phyloP scores from a whole-genome alignment of 495 filamentous ascomycete species.

The Halenospora varia region DNA sequence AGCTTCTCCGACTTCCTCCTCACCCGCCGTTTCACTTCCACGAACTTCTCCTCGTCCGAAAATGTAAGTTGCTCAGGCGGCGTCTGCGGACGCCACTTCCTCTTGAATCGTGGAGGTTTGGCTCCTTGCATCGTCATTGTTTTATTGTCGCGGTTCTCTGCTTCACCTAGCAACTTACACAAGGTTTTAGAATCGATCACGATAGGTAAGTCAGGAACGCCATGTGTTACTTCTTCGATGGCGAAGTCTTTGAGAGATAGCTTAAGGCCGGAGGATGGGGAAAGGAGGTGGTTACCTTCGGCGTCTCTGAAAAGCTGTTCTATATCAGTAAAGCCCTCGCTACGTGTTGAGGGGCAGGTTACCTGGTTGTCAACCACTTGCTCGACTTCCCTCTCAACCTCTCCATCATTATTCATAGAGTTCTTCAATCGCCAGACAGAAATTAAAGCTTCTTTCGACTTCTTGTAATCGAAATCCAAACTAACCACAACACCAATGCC shows the following conservation, averaged over 20 bases:
- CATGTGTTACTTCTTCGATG: slow-evolving; percentile 14
- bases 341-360: slow-evolving; percentile 9
- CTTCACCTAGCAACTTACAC: slow-evolving; percentile 16
- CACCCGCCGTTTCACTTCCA: too few species aligned
- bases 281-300: slow-evolving; percentile 18
- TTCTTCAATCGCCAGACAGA: slow-evolving; percentile 20
- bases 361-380: slow-evolving; percentile 19
- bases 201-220: slow-evolving; percentile 13
- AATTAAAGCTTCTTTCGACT: slow-evolving; percentile 18
- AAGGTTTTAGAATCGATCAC: slow-evolving; percentile 14
- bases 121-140: slow-evolving; percentile 9
- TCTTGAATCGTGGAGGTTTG: slow-evolving; percentile 16
- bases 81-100: slow-evolving; percentile 17
- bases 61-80: slow-evolving; percentile 17
- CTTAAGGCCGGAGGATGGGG: slow-evolving; percentile 15
- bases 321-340: slow-evolving; percentile 16
- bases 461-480: slow-evolving; percentile 20
- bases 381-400: slow-evolving; percentile 16
- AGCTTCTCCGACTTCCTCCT: too few species aligned
- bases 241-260: slow-evolving; percentile 18
- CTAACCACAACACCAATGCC: slow-evolving; percentile 18
- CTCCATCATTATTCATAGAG: slow-evolving; percentile 8
- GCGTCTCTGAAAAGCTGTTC: slow-evolving; percentile 18
- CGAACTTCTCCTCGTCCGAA: slow-evolving; percentile 19
- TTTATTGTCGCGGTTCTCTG: slow-evolving; percentile 13